These are phyloP conservation scores for Aspergillus ibericus DNA, from an alignment of 2,329 filamentous ascomycete genomes.

Conservation along the genomic window DNA sequence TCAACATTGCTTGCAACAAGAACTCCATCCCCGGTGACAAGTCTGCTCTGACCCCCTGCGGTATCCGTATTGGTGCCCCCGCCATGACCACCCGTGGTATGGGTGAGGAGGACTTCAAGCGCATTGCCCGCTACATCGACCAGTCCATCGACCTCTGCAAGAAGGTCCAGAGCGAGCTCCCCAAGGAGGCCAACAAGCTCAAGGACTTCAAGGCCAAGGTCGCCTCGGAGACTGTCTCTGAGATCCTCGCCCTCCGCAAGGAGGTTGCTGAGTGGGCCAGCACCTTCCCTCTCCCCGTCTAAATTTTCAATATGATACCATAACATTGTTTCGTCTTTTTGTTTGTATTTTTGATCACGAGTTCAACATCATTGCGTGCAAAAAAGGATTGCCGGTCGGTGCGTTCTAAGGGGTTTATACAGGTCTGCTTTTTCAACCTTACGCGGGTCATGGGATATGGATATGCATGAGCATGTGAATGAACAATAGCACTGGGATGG, in stretches of 20 bases:
- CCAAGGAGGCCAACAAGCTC: slow-evolving; percentile 98
- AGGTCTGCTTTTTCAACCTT: slow-evolving; percentile 44
- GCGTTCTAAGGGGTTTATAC: slow-evolving; percentile 38
- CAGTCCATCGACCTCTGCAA: slow-evolving; percentile 84
- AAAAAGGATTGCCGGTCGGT: slow-evolving; percentile 31
- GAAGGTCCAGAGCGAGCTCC: slow-evolving; percentile 77
- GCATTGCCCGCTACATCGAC: slow-evolving; percentile 87
- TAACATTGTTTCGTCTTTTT: slow-evolving; percentile 15
- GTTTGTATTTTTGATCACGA: slow-evolving; percentile 19
- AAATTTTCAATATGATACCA: slow-evolving; percentile 30
- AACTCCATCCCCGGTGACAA: slow-evolving; percentile 98
- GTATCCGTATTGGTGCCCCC: slow-evolving; percentile 93
- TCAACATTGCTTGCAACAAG: slow-evolving; percentile 99
- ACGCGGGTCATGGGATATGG: slow-evolving; percentile 39
- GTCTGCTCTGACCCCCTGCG: slow-evolving; percentile 89
- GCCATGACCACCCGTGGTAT: slow-evolving; percentile 98
- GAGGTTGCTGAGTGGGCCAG: slow-evolving; percentile 87
- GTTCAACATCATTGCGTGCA: slow-evolving; percentile 41
- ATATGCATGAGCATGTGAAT: slow-evolving; percentile 28
- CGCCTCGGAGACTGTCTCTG: slow-evolving; percentile 70
- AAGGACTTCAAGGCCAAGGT: slow-evolving; percentile 99
- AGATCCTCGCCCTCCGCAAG: slow-evolving; percentile 82
- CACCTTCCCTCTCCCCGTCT: slow-evolving; percentile 81
- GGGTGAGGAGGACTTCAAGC: slow-evolving; percentile 85
- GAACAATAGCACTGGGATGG: slow-evolving; percentile 24